A percentile compares a stretch with the other conserved stretches of the same genome.
phyloP scores from a whole-genome alignment of 371 early-diverging fungal species.

The Mortierella sp. region DNA sequence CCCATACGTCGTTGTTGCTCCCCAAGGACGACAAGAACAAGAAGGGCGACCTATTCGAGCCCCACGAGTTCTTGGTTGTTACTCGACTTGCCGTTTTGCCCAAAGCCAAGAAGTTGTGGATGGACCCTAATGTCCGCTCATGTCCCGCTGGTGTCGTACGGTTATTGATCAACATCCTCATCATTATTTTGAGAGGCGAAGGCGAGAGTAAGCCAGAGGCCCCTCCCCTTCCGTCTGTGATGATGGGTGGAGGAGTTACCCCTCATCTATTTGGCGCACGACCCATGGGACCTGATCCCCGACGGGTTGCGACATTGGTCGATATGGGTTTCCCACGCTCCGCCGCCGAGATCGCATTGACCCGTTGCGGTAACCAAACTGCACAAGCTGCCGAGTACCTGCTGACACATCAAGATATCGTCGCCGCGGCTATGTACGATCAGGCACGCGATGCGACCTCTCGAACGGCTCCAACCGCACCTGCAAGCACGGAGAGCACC shows the following conservation, averaged over 20 bases:
- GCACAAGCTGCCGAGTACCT: conserved; percentile 93
- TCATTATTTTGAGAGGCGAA: conserved; percentile 81
- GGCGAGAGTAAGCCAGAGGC: conserved; percentile 67
- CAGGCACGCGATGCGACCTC: conserved; percentile 47
- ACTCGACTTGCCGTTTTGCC: conserved; percentile 70
- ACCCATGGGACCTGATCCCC: conserved; percentile 68
- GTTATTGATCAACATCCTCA: conserved; percentile 68
- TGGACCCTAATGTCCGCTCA: conserved; percentile 56
- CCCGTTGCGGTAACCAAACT: conserved; percentile 86
- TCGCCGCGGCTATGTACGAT: conserved; percentile 59
- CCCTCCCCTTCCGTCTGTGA: conserved; percentile 25
- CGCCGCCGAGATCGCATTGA: conserved; percentile 86
- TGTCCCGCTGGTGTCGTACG: conserved; percentile 67
- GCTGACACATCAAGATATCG: conserved; percentile 80
- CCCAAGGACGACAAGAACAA: conserved; percentile 70
- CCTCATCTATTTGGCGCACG: conserved; percentile 55
- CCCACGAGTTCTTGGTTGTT: conserved; percentile 75
- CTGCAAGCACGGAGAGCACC: conserved; percentile 16
- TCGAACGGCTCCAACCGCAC: conserved; percentile 23
- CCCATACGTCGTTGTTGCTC: conserved; percentile 68
- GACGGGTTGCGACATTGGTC: conserved; percentile 78
- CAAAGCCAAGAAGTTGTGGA: conserved; percentile 68
- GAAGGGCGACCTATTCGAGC: conserved; percentile 73
- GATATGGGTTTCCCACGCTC: conserved; percentile 93
- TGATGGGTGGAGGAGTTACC: conserved; percentile 33